Conservation (phyloP, 208 protist genomes). For the Trypanosoma caninum region DNA sequence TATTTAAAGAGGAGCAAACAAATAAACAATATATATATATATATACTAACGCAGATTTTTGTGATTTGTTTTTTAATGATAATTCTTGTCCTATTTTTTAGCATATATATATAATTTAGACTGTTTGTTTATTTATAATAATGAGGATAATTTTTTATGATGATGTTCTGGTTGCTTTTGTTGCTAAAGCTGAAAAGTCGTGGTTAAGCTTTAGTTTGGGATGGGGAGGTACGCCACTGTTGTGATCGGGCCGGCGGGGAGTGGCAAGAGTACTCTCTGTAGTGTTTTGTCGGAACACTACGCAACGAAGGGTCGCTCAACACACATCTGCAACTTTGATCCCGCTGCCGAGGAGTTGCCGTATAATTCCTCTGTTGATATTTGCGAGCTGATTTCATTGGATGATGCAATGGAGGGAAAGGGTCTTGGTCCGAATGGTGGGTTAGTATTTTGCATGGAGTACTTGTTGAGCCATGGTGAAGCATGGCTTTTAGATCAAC, state of each 20-base stretch:
- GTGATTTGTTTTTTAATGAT: too few species aligned
- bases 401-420: slow-evolving; percentile 92
- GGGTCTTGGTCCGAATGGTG: slow-evolving; percentile 98
- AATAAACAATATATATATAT: slow-evolving; percentile 6
- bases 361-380: slow-evolving; percentile 92
- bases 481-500: slow-evolving; percentile 93
- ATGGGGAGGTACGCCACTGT: slow-evolving; percentile 92
- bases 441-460: slow-evolving; percentile 98
- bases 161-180: not conserved
- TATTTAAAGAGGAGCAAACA: too few species aligned
- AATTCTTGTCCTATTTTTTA: too few species aligned
- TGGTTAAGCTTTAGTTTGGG: not conserved
- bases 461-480: slow-evolving; percentile 93
- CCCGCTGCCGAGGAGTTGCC: slow-evolving; percentile 95
- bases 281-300: slow-evolving; percentile 81
- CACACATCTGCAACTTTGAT: slow-evolving; percentile 98
- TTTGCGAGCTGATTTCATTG: slow-evolving; percentile 94
- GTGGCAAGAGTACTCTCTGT: slow-evolving; percentile 92
- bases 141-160: not conserved
- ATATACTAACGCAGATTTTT: too few species aligned
- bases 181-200: not conserved
- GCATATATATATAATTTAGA: not conserved
- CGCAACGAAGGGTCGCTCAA: slow-evolving; percentile 75
- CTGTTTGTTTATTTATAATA: not conserved
- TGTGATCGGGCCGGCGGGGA: slow-evolving; percentile 91